Conservation (phyloP, 345 rosid genomes). For the Corchorus capsularis region DNA sequence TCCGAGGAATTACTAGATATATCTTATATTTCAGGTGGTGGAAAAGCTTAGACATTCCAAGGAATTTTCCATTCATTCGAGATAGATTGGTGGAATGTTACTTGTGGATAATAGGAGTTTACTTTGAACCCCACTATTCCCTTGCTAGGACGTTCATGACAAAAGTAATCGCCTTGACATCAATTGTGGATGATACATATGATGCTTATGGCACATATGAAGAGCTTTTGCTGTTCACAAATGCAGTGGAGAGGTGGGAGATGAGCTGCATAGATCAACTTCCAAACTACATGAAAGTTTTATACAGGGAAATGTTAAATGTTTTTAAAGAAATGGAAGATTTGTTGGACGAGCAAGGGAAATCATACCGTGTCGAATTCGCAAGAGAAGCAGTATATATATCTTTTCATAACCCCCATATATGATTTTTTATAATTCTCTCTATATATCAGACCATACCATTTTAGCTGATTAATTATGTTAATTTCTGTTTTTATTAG, state of each 20-base stretch:
- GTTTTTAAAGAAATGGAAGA: constrained; percentile 34
- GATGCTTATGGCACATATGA: constrained; percentile 36
- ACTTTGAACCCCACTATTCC: constrained; percentile 18
- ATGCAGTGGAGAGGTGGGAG: constrained; percentile 39
- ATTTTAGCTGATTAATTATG: background rate
- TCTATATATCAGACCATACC: too few species aligned
- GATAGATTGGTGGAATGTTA: constrained; percentile 6
- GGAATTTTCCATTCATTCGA: constrained; percentile 18
- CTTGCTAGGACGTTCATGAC: constrained; percentile 24
- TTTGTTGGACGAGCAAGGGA: constrained; percentile 22
- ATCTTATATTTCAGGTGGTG: constrained; percentile 24
- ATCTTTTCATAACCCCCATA: background rate
- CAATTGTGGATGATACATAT: constrained; percentile 23
- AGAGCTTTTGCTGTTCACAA: constrained; percentile 28
- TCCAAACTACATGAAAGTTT: constrained; percentile 37
- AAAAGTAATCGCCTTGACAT: constrained; percentile 20
- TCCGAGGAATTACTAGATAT: too few species aligned
- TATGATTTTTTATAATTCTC: background rate
- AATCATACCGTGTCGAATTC: constrained; percentile 14
- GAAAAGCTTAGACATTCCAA: constrained; percentile 25
- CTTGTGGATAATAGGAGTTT: constrained; percentile 24
- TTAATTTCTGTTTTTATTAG: background rate
- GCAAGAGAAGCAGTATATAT: constrained; percentile 40
- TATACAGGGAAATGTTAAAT: constrained; percentile 27
- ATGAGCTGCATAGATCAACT: constrained; percentile 3